These are phyloP conservation scores for Colletotrichum nymphaeae DNA, from an alignment of 2,329 filamentous ascomycete genomes.

Conservation along the genomic window DNA sequence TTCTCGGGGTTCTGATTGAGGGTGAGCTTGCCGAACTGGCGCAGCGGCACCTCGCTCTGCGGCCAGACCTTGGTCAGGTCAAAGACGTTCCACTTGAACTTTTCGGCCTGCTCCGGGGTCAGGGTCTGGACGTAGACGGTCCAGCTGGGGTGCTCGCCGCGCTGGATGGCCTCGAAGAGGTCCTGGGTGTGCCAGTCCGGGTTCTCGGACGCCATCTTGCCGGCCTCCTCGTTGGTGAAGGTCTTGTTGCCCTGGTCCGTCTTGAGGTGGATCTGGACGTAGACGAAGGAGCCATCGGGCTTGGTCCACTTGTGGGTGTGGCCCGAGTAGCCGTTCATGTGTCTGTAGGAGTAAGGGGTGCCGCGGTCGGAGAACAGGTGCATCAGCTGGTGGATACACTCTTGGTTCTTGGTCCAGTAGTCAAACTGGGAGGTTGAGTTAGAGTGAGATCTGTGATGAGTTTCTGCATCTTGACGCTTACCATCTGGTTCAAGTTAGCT, in stretches of 20 bases:
- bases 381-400: conserved; percentile 74
- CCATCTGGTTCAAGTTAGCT: conserved; percentile 22
- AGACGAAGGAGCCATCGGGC: conserved; percentile 73
- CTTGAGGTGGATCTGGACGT: conserved; percentile 74
- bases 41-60: conserved; percentile 69
- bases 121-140: conserved; percentile 73
- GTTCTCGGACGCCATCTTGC: conserved; percentile 63
- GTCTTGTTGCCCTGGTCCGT: conserved; percentile 72
- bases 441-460: neutral
- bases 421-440: conserved; percentile 52
- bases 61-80: conserved; percentile 79
- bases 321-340: conserved; percentile 76
- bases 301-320: conserved; percentile 75
- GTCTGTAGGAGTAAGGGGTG: conserved; percentile 72
- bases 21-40: conserved; percentile 70
- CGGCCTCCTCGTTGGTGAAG: conserved; percentile 68
- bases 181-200: conserved; percentile 74
- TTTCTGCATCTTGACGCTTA: neutral
- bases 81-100: conserved; percentile 72
- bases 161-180: conserved; percentile 71
- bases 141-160: conserved; percentile 72
- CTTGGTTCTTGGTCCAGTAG: conserved; percentile 69
- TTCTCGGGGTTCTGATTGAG: conserved; percentile 74
- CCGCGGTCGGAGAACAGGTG: conserved; percentile 74
- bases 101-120: conserved; percentile 70